phyloP scores from a whole-genome alignment of 441 rosid species.

The Gossypium schwendimanii region DNA sequence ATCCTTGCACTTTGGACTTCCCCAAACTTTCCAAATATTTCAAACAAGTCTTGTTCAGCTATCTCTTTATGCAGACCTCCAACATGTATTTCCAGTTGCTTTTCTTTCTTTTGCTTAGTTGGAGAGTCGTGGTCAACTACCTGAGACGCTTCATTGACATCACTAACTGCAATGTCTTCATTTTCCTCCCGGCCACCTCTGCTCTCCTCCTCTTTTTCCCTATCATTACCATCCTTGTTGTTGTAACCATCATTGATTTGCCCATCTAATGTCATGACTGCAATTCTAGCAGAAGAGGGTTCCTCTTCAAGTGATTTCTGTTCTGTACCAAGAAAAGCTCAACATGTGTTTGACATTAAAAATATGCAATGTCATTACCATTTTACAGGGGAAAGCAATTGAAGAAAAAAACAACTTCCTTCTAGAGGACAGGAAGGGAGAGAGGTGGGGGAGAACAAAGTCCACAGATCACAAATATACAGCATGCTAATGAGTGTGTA shows the following conservation, averaged over 20 bases:
- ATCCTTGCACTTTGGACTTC: slow-evolving; percentile 14
- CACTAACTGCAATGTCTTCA: slow-evolving; percentile 4
- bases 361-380: not conserved
- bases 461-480: not conserved
- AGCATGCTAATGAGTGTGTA: not conserved
- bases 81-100: slow-evolving; percentile 13
- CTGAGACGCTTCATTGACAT: not conserved
- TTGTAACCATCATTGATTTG: not conserved
- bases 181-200: not conserved
- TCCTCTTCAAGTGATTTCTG: slow-evolving; percentile 8
- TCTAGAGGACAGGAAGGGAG: not conserved
- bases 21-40: slow-evolving; percentile 19
- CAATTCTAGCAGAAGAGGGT: slow-evolving; percentile 7
- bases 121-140: not conserved
- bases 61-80: slow-evolving; percentile 15
- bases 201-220: not conserved
- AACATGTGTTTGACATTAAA: slow-evolving; percentile 4
- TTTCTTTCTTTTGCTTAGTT: slow-evolving; percentile 4
- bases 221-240: not conserved
- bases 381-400: not conserved
- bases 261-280: not conserved
- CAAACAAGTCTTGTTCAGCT: slow-evolving; percentile 19
- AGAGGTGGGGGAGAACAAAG: not conserved
- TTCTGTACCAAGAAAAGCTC: slow-evolving; percentile 5
- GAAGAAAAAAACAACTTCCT: not conserved